Evolutionary conservation across 2,329 filamentous ascomycete genomes (phyloP).

Genomic region (Camillea tinctor): DNA sequence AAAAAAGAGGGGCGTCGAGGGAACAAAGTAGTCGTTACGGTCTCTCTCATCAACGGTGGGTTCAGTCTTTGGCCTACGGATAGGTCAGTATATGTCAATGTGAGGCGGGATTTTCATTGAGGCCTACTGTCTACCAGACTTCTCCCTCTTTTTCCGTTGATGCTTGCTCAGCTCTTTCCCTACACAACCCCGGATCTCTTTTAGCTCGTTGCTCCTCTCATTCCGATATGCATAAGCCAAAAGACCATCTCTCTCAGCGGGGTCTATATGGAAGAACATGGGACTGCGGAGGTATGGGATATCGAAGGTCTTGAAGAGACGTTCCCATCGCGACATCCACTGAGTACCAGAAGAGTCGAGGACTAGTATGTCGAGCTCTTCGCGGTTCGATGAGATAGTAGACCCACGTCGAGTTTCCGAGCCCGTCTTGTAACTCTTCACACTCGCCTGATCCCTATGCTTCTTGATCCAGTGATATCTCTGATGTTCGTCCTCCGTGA

Average conservation of each 20-base stretch:
- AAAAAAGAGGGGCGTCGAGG: conserved; percentile 59
- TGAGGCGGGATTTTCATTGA: background rate
- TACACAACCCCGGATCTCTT: conserved; percentile 71
- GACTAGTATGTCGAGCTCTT: conserved; percentile 51
- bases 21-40: conserved; percentile 67
- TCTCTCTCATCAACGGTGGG: conserved; percentile 64
- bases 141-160: conserved; percentile 61
- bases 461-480: conserved; percentile 77
- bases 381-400: conserved; percentile 20
- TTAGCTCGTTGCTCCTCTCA: conserved; percentile 60
- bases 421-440: conserved; percentile 52
- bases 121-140: conserved; percentile 43
- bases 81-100: conserved; percentile 18
- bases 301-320: conserved; percentile 64
- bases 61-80: conserved; percentile 39
- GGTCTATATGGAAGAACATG: conserved; percentile 82
- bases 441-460: conserved; percentile 57
- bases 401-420: conserved; percentile 32
- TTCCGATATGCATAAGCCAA: conserved; percentile 65
- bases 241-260: conserved; percentile 70
- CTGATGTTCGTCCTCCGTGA: conserved; percentile 79
- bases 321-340: conserved; percentile 73
- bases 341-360: conserved; percentile 61
- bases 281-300: conserved; percentile 74
- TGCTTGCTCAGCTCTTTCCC: conserved; percentile 82